A percentile compares a stretch with the other conserved stretches of the same genome.
These are phyloP conservation scores for Dactylellina parvicollis DNA, from an alignment of 2,329 filamentous ascomycete genomes.

Conservation along the genomic window DNA sequence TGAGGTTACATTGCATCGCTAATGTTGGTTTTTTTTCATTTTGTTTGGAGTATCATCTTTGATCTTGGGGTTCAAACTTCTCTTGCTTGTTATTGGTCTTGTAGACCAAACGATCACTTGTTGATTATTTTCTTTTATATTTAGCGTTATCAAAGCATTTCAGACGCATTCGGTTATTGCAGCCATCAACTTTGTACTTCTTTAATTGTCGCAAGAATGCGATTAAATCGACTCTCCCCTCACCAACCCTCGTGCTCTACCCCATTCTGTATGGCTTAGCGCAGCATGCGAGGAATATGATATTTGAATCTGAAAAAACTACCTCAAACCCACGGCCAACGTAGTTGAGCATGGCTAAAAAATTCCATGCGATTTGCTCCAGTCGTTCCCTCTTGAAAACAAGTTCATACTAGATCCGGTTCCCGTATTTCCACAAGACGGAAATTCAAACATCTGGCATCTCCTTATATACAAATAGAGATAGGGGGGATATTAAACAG, in stretches of 20 bases:
- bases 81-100: background rate
- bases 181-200: no score
- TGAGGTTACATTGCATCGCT: background rate
- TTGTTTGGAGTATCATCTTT: background rate
- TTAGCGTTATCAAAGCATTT: background rate
- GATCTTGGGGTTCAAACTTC: background rate
- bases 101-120: background rate
- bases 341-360: background rate
- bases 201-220: conserved; percentile 16
- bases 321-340: background rate
- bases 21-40: background rate
- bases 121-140: background rate
- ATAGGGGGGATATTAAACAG: no score
- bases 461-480: no score
- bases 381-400: no score
- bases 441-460: no score
- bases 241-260: background rate
- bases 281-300: background rate
- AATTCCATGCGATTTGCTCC: no score
- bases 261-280: background rate
- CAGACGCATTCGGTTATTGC: no score
- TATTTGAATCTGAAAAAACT: background rate
- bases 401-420: no score
- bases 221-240: background rate
- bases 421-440: no score